phyloP scores from a whole-genome alignment of 768 basidiomycete genomes.

The Amanita jacksonii region DNA sequence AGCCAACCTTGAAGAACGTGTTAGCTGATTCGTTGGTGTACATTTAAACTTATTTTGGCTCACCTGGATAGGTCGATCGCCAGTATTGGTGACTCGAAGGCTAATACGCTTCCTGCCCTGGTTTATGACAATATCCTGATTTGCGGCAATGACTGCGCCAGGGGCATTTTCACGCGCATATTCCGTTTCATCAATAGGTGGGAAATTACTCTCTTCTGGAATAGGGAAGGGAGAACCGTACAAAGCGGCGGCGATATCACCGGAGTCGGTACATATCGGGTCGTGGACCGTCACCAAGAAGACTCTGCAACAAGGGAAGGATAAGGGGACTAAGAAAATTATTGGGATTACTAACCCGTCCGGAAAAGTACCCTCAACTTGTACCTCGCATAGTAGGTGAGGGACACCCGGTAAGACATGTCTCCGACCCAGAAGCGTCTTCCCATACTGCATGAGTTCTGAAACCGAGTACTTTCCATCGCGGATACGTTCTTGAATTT shows the following conservation, averaged over 20 bases:
- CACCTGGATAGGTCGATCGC: constrained; percentile 91
- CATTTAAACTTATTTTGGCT: constrained; percentile 1
- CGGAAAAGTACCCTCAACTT: constrained; percentile 87
- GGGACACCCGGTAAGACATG: constrained; percentile 85
- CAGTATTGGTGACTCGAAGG: constrained; percentile 79
- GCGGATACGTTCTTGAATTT: constrained; percentile 87
- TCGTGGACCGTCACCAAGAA: constrained; percentile 98
- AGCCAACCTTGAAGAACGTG: constrained; percentile 55
- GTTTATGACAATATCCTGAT: constrained; percentile 68
- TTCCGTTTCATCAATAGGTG: constrained; percentile 35
- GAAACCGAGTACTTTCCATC: constrained; percentile 84
- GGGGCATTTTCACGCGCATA: constrained; percentile 51
- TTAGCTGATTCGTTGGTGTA: constrained; percentile 6
- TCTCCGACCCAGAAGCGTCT: constrained; percentile 73
- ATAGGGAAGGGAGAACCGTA: constrained; percentile 90
- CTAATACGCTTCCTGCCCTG: constrained; percentile 56
- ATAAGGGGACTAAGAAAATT: neutral
- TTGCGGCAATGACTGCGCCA: constrained; percentile 64
- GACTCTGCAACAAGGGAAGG: constrained; percentile 34
- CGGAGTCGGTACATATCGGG: constrained; percentile 79
- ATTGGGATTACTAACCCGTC: constrained; percentile 69
- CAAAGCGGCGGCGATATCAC: constrained; percentile 75
- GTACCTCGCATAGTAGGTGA: constrained; percentile 71
- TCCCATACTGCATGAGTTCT: constrained; percentile 91
- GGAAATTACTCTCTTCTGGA: constrained; percentile 60